Base-by-base conservation (phyloP, 2,329 filamentous ascomycete genomes). In the Aspergillus caelatus region DNA sequence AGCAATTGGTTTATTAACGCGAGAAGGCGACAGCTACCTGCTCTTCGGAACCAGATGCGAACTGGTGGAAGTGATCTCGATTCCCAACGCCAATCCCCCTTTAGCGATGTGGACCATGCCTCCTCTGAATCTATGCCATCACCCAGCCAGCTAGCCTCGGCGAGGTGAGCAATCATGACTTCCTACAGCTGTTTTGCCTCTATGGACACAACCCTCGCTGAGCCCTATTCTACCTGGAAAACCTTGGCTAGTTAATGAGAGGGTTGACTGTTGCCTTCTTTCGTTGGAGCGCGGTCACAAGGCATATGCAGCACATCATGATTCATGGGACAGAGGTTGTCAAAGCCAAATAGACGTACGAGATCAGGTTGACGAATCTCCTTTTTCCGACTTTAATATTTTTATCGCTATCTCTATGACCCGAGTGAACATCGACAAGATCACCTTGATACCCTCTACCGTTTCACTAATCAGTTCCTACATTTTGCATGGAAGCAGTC, bases 1-100 rank as follows among this genome's bases (percentile, higher is more conserved):
- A 84, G 82, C 66, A 84, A 84, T 65, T 84, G 82, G 82, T 84
- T 84, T 63, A 84, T 84, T 64, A 84, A 84, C 64, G 82, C 82
- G 8, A 72, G 82, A 65, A 75, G 82, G 50, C 77, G 82, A 55
- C 81, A 83, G 61, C 71, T 83, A 5, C 81, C 82, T 26, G 79
- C 79, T 19, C 69, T 82, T n/a, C 78, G 79, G 45, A 80, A 80
- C 58, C 78, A 81, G 65, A 77, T 77, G 68, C 77, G 78, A n/a
- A 75, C 69, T 43, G 75, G 73, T 26, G 72, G 68, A 16, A 70
- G 57, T 23, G 75, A 75, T 48, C 56, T 68, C 16, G 74, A 77
- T 45, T 65, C 70, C 41, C 71, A 72, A 46, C 67, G 74, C 54
- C 74, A 77, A 36, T 78, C 76, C 30, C 75, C 75, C 3, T 73